Base-by-base conservation (phyloP, 2,329 filamentous ascomycete genomes). In the Fusarium sp. region DNA sequence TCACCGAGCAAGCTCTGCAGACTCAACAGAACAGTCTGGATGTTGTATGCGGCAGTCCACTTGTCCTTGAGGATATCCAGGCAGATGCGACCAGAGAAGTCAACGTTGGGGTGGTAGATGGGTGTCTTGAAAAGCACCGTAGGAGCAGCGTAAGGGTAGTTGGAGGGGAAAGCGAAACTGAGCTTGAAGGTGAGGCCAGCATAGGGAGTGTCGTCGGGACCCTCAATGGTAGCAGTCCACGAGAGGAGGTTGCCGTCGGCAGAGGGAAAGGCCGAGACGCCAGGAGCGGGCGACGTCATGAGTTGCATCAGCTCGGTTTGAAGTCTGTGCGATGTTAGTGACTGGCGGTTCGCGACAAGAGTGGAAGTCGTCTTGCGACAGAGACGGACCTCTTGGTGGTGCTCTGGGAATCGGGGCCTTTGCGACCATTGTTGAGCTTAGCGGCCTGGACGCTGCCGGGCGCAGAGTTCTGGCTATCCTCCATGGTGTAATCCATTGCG, bases 31-130 rank as follows among this genome's bases (percentile, higher is more conserved):
- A 99, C 94, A 48, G 92, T 97, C 81, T 97, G 94, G 67, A 97
- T 94, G 78, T 98, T 98, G 87, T 98, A 97, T 44, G 97, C 95
- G 16, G 96, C 94, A 64, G 94, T 97, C 96, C 96, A 99, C 85
- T 98, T 98, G 82, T 98, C 96, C 87, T 98, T 98, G 71, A 99
- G 87, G 73, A 99, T 99, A 78, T 99, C 97, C 66, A 99, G 87
- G 81, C 96, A 99, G 82, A 99, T 99, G 60, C 96, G 90, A 41
- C 96, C 96, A 4, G 93, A 95, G 84, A 99, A 98, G 84, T 99
- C 96, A 75, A 99, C 94, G 76, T 99, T 99, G 57, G 96, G 96
- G 82, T 99, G 96, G 86, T 98, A 99, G 83, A 99, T 98, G 39
- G 96, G 96, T 7, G 97, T 99, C 86, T 95, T 97, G 90, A 98